Conservation (phyloP, 2,329 filamentous ascomycete genomes). For the Pseudocercospora pini-densiflorae region DNA sequence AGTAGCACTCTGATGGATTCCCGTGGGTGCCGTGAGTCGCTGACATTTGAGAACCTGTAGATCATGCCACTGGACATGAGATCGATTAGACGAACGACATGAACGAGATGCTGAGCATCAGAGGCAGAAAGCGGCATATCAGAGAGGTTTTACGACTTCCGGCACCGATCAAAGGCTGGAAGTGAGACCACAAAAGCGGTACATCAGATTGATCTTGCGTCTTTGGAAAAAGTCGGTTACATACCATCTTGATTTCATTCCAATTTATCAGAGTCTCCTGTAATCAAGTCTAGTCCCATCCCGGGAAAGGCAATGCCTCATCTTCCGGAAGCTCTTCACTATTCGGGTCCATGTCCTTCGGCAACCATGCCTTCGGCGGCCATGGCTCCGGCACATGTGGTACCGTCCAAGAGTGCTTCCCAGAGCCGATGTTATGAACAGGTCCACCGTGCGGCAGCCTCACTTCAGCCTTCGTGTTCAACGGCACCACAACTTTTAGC, state of each 20-base stretch:
- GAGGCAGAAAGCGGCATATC: not conserved
- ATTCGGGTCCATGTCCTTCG: not conserved
- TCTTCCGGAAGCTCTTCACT: slow-evolving; percentile 1
- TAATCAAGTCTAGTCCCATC: not conserved
- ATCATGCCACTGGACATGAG: not conserved
- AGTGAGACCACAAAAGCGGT: not conserved
- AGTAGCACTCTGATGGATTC: not conserved
- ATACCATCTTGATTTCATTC: not conserved
- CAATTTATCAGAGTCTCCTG: not conserved
- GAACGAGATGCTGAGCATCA: not conserved
- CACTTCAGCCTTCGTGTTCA: not conserved
- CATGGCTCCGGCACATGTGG: not conserved
- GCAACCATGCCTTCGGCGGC: slow-evolving; percentile 2
- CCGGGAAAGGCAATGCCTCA: not conserved
- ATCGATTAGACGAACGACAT: not conserved
- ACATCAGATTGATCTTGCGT: not conserved
- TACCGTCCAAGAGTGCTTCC: not conserved
- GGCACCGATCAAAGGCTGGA: too few species aligned
- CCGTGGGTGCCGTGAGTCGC: not conserved
- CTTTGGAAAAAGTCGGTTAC: not conserved
- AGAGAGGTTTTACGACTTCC: not conserved
- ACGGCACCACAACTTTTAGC: slow-evolving; percentile 1
- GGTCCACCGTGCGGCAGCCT: not conserved
- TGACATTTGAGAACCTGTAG: not conserved
- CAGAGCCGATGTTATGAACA: not conserved